Evolutionary conservation across 495 filamentous ascomycete genomes (phyloP), one percentile per base, ranked within the genome.

Genomic region (Oidiodendron maius): DNA sequence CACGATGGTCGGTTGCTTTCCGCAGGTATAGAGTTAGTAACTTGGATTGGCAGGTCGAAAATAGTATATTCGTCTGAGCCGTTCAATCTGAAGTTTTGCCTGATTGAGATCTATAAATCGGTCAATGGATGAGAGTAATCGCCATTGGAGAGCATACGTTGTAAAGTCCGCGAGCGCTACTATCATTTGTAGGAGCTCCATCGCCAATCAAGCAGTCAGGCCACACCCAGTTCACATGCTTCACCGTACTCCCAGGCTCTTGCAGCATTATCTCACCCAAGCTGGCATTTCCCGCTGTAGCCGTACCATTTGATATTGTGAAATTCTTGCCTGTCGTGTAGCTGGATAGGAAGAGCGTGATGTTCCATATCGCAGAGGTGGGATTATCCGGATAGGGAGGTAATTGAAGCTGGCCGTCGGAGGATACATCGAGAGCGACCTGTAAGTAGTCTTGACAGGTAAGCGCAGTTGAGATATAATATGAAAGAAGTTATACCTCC

Each of bases 221-320:
- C 81, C 81, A 85, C 9, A 67, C 60, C 79, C 81, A 85, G 55
- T 80, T 80, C 35, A 84, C 76, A 59, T 85, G 81, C 59, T 84
- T 84, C 22, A 85, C 82, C 0, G 81, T 84, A 50, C 77, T 81
- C 9, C 75, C 73, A 1, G 73, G 66, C 54, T 84, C 81, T 35
- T 77, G 72, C 39, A 64, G 57, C 66, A 85, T 75, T 40, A 84
- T 77, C 22, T 81, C 71, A 1, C 79, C 80, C 12, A 83, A 64
- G 40, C 73, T 81, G 28, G 72, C 72, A 41, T 71, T 70, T 44
- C 68, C 65, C n/a, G 66, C 67, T n/a, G 72, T 68, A 20, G 65
- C 65, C 32, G 78, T 80, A 42, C 78, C 80, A 60, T 84, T 84
- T 32, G 76, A 79, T 44, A 85, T 80, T 22, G 82, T 84, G 58